A percentile compares a stretch with the other conserved stretches of the same genome.
Evolutionary conservation across 2,329 filamentous ascomycete genomes (phyloP).

Genomic region (Pseudopithomyces maydicus): DNA sequence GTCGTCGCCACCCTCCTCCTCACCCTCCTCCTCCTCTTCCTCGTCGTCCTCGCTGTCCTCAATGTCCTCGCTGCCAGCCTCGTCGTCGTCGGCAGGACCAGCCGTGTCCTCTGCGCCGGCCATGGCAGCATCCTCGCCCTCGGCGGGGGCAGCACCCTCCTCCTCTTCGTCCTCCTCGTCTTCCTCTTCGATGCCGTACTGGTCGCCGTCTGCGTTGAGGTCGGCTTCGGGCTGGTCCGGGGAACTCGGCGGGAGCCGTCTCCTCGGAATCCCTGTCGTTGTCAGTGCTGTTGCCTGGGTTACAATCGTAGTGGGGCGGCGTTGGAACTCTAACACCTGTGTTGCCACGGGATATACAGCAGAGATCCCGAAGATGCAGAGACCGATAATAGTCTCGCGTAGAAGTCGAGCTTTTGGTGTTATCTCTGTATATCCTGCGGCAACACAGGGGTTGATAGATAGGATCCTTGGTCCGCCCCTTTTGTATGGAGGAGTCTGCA

Average conservation of each 20-base stretch:
- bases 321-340: neutral
- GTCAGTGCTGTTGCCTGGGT: slow-evolving; percentile 22
- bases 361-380: neutral
- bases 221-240: slow-evolving; percentile 98
- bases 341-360: neutral
- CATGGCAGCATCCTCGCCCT: slow-evolving; percentile 76
- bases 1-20: slow-evolving; percentile 60
- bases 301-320: neutral
- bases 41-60: slow-evolving; percentile 77
- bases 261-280: slow-evolving; percentile 90
- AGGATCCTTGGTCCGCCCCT: neutral
- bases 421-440: neutral
- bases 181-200: slow-evolving; percentile 87
- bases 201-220: slow-evolving; percentile 77
- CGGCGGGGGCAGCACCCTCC: slow-evolving; percentile 53
- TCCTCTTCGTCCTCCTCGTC: slow-evolving; percentile 74
- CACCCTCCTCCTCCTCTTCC: slow-evolving; percentile 70
- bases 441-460: neutral
- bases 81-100: slow-evolving; percentile 64
- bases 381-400: neutral
- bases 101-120: slow-evolving; percentile 66
- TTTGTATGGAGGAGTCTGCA: neutral
- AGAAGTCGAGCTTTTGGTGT: neutral
- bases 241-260: slow-evolving; percentile 92
- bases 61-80: slow-evolving; percentile 77